Percentiles rank a stretch among this genome's conserved stretches.
These are phyloP conservation scores for Geotrichum histeridarum DNA, from an alignment of 1,139 yeast genomes.

Conservation along the genomic window DNA sequence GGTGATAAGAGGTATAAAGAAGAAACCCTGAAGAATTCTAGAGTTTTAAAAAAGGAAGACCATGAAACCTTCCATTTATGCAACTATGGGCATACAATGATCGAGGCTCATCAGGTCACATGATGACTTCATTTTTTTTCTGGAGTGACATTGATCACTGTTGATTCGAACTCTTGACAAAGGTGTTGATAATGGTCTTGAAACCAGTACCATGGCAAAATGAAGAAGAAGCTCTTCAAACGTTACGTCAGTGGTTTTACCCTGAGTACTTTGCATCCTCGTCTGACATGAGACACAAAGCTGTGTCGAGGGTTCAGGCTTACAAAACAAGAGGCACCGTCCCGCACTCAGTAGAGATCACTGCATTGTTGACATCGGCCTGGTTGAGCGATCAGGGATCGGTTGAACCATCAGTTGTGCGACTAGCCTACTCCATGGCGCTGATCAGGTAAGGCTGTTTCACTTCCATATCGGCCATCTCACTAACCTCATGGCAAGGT, in stretches of 20 bases:
- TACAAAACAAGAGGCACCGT: slow-evolving; percentile 64
- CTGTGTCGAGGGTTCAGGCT: slow-evolving; percentile 48
- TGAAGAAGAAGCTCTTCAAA: slow-evolving; percentile 7
- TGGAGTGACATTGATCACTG: too few relatives aligned
- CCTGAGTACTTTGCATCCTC: slow-evolving; percentile 25
- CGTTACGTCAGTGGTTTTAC: slow-evolving; percentile 57
- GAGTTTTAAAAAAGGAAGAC: too few relatives aligned
- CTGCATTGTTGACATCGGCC: slow-evolving; percentile 57
- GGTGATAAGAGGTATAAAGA: too few relatives aligned
- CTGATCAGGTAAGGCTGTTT: slow-evolving; percentile 41
- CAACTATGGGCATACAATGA: too few relatives aligned
- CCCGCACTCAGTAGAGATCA: slow-evolving; percentile 76
- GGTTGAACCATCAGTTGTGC: slow-evolving; percentile 32
- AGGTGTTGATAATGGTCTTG: neutral
- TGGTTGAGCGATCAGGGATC: slow-evolving; percentile 44
- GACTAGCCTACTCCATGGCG: slow-evolving; percentile 68
- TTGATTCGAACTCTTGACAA: too few relatives aligned
- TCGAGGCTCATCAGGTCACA: too few relatives aligned
- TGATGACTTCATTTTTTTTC: too few relatives aligned
- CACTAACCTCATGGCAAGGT: slow-evolving; percentile 40
- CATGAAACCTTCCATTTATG: too few relatives aligned
- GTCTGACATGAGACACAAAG: slow-evolving; percentile 44
- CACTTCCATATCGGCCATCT: neutral
- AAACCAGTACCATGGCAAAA: slow-evolving; percentile 10
- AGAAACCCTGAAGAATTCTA: too few relatives aligned